A percentile compares a stretch with the other conserved stretches of the same genome.
Evolutionary conservation across 2,329 filamentous ascomycete species (phyloP).

Genomic region (Ceratocystis albifundus): DNA sequence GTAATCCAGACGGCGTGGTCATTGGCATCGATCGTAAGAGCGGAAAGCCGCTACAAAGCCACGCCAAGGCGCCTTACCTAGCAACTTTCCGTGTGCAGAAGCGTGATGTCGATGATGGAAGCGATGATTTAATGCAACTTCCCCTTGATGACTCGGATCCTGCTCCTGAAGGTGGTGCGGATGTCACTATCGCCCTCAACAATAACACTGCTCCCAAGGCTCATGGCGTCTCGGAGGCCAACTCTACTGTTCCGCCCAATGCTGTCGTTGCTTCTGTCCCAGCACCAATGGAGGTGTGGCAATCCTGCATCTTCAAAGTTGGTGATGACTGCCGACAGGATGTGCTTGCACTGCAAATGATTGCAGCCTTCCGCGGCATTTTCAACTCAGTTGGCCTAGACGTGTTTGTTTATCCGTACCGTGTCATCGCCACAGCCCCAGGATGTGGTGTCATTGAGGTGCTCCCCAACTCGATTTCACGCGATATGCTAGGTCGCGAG

Average conservation of each 20-base stretch:
- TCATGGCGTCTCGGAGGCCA: constrained; percentile 25
- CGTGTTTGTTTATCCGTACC: constrained; percentile 93
- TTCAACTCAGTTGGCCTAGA: constrained; percentile 92
- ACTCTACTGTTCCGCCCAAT: not conserved
- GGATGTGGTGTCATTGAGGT: constrained; percentile 98
- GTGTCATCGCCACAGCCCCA: constrained; percentile 91
- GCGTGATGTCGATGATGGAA: constrained; percentile 33
- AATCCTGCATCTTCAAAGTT: constrained; percentile 99
- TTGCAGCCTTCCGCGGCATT: constrained; percentile 91
- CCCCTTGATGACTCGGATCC: constrained; percentile 43
- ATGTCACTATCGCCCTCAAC: constrained; percentile 8
- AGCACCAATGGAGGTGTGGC: constrained; percentile 75
- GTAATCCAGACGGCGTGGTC: constrained; percentile 92
- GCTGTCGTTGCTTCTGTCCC: constrained; percentile 7
- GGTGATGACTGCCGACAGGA: constrained; percentile 98
- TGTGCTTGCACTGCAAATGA: constrained; percentile 92
- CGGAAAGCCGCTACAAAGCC: constrained; percentile 90
- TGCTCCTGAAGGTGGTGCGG: constrained; percentile 39
- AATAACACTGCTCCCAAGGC: not conserved
- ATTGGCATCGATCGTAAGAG: constrained; percentile 97
- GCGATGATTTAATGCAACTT: constrained; percentile 23
- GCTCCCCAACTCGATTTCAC: constrained; percentile 90
- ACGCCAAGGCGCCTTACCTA: constrained; percentile 98
- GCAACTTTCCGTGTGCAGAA: constrained; percentile 96
- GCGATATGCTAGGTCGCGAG: constrained; percentile 96